phyloP scores from a whole-genome alignment of 1,139 yeast genomes.

The Spathaspora sp. region DNA sequence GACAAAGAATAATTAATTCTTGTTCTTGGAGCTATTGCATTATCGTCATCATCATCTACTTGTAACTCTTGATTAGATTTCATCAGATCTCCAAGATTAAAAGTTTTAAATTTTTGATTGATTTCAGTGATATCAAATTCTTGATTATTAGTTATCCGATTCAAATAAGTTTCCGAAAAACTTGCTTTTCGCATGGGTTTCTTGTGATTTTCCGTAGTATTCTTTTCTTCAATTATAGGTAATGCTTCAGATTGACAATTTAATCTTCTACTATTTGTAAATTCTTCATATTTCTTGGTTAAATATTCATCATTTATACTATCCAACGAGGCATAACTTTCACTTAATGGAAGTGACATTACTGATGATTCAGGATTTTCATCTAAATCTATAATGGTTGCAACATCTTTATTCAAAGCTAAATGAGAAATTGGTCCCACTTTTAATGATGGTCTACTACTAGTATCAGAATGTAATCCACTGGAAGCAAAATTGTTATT shows the following conservation, averaged over 20 bases:
- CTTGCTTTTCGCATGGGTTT: constrained; percentile 13
- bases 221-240: neutral
- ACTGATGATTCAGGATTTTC: constrained; percentile 28
- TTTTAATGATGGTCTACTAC: constrained; percentile 14
- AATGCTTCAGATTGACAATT: constrained; percentile 7
- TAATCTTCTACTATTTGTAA: constrained; percentile 15
- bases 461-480: neutral
- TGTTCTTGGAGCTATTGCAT: constrained; percentile 24
- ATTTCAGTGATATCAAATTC: constrained; percentile 15
- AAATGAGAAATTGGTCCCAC: constrained; percentile 32
- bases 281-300: constrained; percentile 36
- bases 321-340: constrained; percentile 76
- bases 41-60: constrained; percentile 14
- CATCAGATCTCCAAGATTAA: constrained; percentile 42
- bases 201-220: neutral
- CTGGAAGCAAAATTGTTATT: neutral
- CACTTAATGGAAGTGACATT: constrained; percentile 60
- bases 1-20: constrained; percentile 1
- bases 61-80: constrained; percentile 16
- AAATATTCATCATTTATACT: constrained; percentile 64
- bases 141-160: constrained; percentile 8
- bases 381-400: constrained; percentile 9
- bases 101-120: constrained; percentile 36
- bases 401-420: constrained; percentile 1
- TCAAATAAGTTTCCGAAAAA: constrained; percentile 14